Conservation (phyloP, 139 green algal species). For the Chlamydomonas schloesseri region DNA sequence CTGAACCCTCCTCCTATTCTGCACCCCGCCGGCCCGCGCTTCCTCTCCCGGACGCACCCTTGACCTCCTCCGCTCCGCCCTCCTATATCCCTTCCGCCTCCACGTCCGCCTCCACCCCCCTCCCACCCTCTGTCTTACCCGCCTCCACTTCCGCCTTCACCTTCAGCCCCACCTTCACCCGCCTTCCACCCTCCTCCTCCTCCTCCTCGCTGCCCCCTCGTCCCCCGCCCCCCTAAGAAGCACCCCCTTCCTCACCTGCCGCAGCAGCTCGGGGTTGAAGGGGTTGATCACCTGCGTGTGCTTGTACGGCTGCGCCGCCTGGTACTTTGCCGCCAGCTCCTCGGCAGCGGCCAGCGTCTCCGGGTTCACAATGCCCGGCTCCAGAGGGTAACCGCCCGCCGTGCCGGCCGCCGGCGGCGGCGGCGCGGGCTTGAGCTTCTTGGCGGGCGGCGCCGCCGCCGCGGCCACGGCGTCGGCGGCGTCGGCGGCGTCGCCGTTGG, state of each 20-base stretch:
- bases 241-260: background rate
- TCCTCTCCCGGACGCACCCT: too few relatives aligned
- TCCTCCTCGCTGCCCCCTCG: too few relatives aligned
- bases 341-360: constrained; percentile 20
- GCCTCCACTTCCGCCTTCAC: too few relatives aligned
- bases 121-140: too few relatives aligned
- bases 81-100: too few relatives aligned
- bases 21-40: too few relatives aligned
- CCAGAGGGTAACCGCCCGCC: constrained; percentile 9
- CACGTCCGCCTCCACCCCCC: too few relatives aligned
- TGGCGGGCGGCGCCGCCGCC: constrained; percentile 21
- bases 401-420: background rate
- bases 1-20: too few relatives aligned
- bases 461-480: background rate
- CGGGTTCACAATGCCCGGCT: constrained; percentile 13
- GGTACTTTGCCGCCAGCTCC: constrained; percentile 49
- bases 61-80: too few relatives aligned
- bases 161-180: too few relatives aligned
- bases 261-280: constrained; percentile 61
- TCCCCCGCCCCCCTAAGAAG: too few relatives aligned
- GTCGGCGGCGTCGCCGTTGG: background rate
- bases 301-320: constrained; percentile 63
- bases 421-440: constrained; percentile 19
- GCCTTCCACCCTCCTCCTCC: too few relatives aligned
- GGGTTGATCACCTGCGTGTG: constrained; percentile 62